Conservation (phyloP, 768 basidiomycete species). For the Boletus barrowsii region DNA sequence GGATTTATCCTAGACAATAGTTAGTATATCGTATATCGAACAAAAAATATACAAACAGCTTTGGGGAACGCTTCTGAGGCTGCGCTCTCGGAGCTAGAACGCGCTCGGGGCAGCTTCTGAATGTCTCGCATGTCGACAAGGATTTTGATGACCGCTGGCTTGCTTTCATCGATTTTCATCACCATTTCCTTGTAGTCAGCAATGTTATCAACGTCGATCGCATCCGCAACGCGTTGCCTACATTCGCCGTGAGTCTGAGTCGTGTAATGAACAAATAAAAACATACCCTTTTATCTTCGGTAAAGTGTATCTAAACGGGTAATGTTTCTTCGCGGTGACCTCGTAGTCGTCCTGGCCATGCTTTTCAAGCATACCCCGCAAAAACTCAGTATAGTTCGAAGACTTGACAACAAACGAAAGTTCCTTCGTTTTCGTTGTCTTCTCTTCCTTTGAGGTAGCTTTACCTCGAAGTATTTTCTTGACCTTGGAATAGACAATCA, state of each 20-base stretch:
- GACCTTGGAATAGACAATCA: slow-evolving; percentile 3
- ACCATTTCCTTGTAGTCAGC: neutral
- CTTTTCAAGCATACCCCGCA: neutral
- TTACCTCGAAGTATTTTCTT: neutral
- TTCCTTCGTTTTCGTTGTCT: neutral
- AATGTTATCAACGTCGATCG: too few relatives aligned
- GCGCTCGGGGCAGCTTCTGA: neutral
- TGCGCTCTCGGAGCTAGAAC: neutral
- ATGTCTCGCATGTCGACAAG: neutral
- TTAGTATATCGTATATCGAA: too few relatives aligned
- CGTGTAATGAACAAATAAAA: neutral
- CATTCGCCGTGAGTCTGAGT: neutral
- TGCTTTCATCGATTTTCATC: too few relatives aligned
- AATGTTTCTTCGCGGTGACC: neutral
- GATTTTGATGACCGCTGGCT: neutral
- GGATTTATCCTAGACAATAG: neutral
- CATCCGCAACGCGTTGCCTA: neutral
- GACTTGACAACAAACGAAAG: neutral
- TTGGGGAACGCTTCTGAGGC: neutral
- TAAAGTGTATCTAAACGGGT: neutral
- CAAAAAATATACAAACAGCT: too few relatives aligned
- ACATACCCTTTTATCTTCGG: neutral
- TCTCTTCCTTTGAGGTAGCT: neutral
- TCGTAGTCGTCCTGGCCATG: neutral
- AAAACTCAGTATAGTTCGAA: neutral